These are phyloP conservation scores for Boletus rex-veris DNA, from an alignment of 768 basidiomycete genomes.

Conservation along the genomic window DNA sequence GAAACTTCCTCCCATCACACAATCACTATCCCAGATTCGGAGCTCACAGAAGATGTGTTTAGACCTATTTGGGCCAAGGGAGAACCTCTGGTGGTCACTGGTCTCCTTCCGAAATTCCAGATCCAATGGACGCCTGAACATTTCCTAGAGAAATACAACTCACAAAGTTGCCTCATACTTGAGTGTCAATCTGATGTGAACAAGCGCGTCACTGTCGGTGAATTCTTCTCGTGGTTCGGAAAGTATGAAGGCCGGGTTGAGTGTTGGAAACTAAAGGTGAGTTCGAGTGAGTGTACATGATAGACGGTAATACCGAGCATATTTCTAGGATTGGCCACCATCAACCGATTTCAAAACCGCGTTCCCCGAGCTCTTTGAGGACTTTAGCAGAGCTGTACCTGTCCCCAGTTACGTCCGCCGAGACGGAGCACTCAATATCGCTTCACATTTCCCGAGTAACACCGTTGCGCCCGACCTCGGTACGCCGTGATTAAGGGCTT, in stretches of 20 bases:
- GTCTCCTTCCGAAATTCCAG: constrained; percentile 56
- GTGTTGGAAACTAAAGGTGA: constrained; percentile 70
- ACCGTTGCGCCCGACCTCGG: constrained; percentile 78
- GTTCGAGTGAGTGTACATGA: constrained; percentile 32
- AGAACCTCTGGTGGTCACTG: constrained; percentile 75
- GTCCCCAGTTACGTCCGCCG: constrained; percentile 88
- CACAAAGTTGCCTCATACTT: constrained; percentile 64
- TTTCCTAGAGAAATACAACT: constrained; percentile 67
- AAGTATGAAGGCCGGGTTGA: constrained; percentile 52
- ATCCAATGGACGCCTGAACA: constrained; percentile 80
- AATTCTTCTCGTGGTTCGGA: constrained; percentile 82
- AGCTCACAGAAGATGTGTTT: constrained; percentile 60
- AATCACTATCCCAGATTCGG: constrained; percentile 41
- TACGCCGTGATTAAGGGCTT: constrained; percentile 29
- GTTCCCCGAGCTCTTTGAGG: constrained; percentile 83
- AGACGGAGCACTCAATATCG: constrained; percentile 85
- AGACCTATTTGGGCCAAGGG: constrained; percentile 69
- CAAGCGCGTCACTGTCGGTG: constrained; percentile 58
- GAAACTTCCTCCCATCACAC: constrained; percentile 48
- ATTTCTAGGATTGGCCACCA: constrained; percentile 83
- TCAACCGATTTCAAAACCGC: constrained; percentile 78
- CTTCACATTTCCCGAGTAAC: constrained; percentile 83
- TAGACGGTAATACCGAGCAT: constrained; percentile 4
- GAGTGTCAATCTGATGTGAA: constrained; percentile 78
- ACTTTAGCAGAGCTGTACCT: constrained; percentile 80